phyloP scores from a whole-genome alignment of 2,329 filamentous ascomycete species.

The Exserohilum turcica region DNA sequence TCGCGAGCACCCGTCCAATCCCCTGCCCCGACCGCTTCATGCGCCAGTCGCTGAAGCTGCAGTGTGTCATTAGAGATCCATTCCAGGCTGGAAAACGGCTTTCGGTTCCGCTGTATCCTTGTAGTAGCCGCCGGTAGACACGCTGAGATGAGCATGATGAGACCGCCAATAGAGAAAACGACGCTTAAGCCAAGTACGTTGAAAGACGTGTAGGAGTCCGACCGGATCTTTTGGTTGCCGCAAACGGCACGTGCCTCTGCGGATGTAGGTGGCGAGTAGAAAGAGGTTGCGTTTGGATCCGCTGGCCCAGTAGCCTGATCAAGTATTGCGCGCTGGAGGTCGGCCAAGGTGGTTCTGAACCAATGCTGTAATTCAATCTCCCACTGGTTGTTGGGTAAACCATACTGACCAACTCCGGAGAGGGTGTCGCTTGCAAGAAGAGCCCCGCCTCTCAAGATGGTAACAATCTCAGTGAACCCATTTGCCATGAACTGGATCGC shows the following conservation, averaged over 20 bases:
- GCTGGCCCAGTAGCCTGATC: constrained; percentile 18
- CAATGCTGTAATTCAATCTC: constrained; percentile 41
- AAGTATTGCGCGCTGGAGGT: constrained; percentile 31
- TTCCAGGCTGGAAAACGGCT: constrained; percentile 13
- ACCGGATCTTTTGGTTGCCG: constrained; percentile 29
- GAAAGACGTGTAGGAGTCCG: constrained; percentile 26
- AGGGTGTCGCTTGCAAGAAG: constrained; percentile 19
- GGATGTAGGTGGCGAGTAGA: constrained; percentile 9
- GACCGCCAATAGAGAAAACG: constrained; percentile 21
- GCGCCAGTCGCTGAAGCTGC: constrained; percentile 30
- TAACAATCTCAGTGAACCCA: constrained; percentile 10
- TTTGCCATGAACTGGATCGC: constrained; percentile 11
- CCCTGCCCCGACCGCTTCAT: constrained; percentile 23
- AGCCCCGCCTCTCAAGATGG: neutral
- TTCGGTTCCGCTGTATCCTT: neutral
- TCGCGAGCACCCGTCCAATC: constrained; percentile 7
- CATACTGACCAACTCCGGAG: constrained; percentile 15
- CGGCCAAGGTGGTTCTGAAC: constrained; percentile 36
- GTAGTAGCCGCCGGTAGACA: neutral
- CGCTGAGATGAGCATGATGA: constrained; percentile 18
- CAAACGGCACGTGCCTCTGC: constrained; percentile 17
- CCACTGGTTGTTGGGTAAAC: constrained; percentile 44
- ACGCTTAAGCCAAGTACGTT: constrained; percentile 25
- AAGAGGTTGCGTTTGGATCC: constrained; percentile 3
- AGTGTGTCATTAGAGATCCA: constrained; percentile 20